Evolutionary conservation across 495 filamentous ascomycete species (phyloP), one percentile per base, ranked within the genome.

Genomic region (Xylaria venustula): DNA sequence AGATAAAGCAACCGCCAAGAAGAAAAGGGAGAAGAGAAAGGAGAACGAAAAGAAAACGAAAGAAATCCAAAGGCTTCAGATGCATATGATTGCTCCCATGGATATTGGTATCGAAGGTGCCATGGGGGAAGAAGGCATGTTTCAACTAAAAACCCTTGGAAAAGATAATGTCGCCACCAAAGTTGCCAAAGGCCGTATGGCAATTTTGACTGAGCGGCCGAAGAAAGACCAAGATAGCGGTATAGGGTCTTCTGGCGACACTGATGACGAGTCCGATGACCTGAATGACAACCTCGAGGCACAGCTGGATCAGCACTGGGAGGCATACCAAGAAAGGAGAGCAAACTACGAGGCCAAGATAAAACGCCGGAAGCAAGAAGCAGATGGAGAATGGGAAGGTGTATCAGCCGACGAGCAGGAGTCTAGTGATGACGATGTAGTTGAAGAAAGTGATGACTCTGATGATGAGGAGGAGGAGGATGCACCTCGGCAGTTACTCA

Each of bases 71-170:
- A 88, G 94, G 47, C 86, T 98, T 88, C 95, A 98, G 75, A 85
- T 98, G 79, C 85, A 97, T 73, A 98, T 98, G 95, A 91, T 87
- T 15, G 88, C 91, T 1, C 93, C 94, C 15, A 93, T 90, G 80
- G 95, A 98, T 61, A 95, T 98, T 64, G 94, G 94, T 63, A 87
- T 94, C 78, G 93, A 97, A 70, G 90, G 90, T 12, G 87, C 89
- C 1, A 75, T 79, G 34, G 92, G 91, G 7, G 85, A 88, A 17
- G 90, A 90, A 45, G 80, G 86, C 3, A 93, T 96, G 73, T 99
- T 99, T 72, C 83, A 80, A 8, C 80, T 97, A 28, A 93, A 90
- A 69, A 70, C 83, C 12, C 81, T 96, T 30, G 92, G 97, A 63
- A 87, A 89, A 66, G 81, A 85, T 17, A 85, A 85, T 36, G 89